Conservation (phyloP, 2,329 filamentous ascomycete species). For the Talaromyces sp. region DNA sequence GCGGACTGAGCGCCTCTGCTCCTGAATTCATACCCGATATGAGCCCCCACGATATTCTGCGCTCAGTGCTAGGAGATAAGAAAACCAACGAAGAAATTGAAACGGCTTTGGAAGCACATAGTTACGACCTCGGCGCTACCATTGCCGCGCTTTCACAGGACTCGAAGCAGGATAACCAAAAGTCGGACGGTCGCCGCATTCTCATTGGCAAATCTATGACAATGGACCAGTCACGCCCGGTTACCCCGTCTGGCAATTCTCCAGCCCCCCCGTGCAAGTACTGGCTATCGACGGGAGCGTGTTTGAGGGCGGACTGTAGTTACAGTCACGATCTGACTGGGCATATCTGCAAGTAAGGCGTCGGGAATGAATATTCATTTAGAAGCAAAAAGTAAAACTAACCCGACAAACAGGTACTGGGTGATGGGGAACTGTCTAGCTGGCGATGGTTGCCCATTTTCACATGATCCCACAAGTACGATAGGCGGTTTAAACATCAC, state of each 20-base stretch:
- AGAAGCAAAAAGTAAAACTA: background rate
- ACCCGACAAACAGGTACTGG: slow-evolving; percentile 61
- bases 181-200: slow-evolving; percentile 59
- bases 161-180: slow-evolving; percentile 46
- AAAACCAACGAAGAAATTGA: slow-evolving; percentile 93
- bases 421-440: slow-evolving; percentile 92
- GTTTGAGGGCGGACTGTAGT: slow-evolving; percentile 88
- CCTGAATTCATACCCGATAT: slow-evolving; percentile 85
- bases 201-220: slow-evolving; percentile 88
- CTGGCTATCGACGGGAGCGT: slow-evolving; percentile 92
- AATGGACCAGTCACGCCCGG: slow-evolving; percentile 64
- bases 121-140: slow-evolving; percentile 86
- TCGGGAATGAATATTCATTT: background rate
- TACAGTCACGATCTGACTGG: slow-evolving; percentile 96
- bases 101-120: slow-evolving; percentile 78
- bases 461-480: slow-evolving; percentile 84
- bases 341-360: slow-evolving; percentile 94
- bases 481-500: slow-evolving; percentile 76
- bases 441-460: slow-evolving; percentile 92
- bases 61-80: slow-evolving; percentile 85
- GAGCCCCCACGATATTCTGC: slow-evolving; percentile 96
- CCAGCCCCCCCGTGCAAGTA: slow-evolving; percentile 95
- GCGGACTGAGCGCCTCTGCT: slow-evolving; percentile 66
- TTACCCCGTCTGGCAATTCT: slow-evolving; percentile 65
- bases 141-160: slow-evolving; percentile 83